These are phyloP conservation scores for Cyclotella cryptica DNA, from an alignment of 108 stramenopile species.

Conservation along the genomic window DNA sequence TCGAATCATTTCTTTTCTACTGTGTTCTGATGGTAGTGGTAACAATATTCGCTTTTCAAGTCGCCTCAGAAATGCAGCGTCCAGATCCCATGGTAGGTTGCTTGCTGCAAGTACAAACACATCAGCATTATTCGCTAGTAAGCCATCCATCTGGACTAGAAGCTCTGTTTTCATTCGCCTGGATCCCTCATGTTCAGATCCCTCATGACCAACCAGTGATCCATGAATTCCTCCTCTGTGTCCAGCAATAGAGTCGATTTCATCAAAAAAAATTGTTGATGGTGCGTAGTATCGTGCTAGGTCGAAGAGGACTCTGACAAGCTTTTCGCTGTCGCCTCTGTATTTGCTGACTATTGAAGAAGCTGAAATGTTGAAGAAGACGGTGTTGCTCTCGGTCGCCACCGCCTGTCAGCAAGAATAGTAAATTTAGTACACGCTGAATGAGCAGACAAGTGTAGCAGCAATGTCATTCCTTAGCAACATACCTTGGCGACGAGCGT, in stretches of 20 bases:
- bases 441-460: not conserved
- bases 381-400: conserved; percentile 72
- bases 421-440: not conserved
- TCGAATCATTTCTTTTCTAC: conserved; percentile 67
- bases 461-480: not conserved
- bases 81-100: conserved; percentile 89
- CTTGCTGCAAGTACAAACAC: conserved; percentile 81
- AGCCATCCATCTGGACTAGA: conserved; percentile 87
- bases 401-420: conserved; percentile 54
- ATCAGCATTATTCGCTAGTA: conserved; percentile 28
- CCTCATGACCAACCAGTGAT: conserved; percentile 40
- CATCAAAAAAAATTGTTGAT: conserved; percentile 82
- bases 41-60: conserved; percentile 76
- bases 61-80: conserved; percentile 73
- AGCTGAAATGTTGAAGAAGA: conserved; percentile 77
- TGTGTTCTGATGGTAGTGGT: conserved; percentile 63
- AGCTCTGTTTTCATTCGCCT: conserved; percentile 90
- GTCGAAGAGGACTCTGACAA: conserved; percentile 88
- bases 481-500: conserved; percentile 78
- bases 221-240: conserved; percentile 51
- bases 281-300: conserved; percentile 75
- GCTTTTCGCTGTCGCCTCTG: conserved; percentile 76
- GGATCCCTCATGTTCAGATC: conserved; percentile 85
- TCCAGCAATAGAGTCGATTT: conserved; percentile 81
- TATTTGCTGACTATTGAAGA: conserved; percentile 70